Evolutionary conservation across 179 eudicot species (phyloP), one percentile per base, ranked within the genome.

Genomic region (Pouteria campechiana): DNA sequence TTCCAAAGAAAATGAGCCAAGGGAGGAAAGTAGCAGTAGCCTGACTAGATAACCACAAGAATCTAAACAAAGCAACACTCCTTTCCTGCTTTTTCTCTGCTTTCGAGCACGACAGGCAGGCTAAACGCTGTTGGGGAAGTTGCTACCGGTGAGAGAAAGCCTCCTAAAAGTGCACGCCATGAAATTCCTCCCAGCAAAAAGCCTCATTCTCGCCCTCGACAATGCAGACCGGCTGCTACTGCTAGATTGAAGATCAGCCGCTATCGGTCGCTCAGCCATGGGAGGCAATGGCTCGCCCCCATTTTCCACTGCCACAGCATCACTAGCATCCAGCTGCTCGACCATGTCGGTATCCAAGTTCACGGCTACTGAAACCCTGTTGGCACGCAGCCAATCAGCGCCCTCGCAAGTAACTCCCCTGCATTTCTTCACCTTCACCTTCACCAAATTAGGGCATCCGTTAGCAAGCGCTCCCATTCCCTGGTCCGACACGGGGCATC

Each of bases 391-490:
- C 69, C 52, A 14, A 17, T 69, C 83, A 4, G 75, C 70, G 18
- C 63, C 63, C 14, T 79, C 72, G 25, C 44, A 63, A 3, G 72
- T 72, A 51, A 79, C 88, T 46, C 69, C 79, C 48, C 67, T 60
- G 54, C 88, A 79, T 63, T 76, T 79, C 68, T 79, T 79, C 3
- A 79, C 79, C 68, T 79, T 79, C 20, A 79, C 65, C 52, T 79
- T 79, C 39, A 75, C 87, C 65, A 79, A 69, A 48, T 75, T 75
- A 1, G 82, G 87, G 22, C 87, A 79, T 27, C 87, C 87, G 64
- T 64, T 65, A 12, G 79, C 76, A 7, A 79, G 59, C 1, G 76
- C 58, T 36, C 75, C 74, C 37, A 79, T 55, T 11, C 87, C 87
- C 38, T 39, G 40, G 40, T 79, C 78, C 6, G 87, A 59, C 32